Percentiles rank a stretch among this genome's conserved stretches.
Evolutionary conservation across 192 early-diverging fungal species (phyloP).

Genomic region (Allomyces macrogynus): DNA sequence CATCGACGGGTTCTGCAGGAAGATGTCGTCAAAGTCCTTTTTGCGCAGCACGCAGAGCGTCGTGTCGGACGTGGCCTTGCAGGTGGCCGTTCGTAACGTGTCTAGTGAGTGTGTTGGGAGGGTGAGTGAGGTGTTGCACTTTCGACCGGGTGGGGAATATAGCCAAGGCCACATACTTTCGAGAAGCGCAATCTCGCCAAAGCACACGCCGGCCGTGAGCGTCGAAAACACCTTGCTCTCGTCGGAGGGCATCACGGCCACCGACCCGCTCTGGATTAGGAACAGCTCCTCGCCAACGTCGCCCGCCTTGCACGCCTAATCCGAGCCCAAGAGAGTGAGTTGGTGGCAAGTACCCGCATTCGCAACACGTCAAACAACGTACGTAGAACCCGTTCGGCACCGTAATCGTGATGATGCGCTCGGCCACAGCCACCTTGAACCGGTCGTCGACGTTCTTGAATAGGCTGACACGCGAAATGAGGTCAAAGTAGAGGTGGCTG

Average conservation of each 20-base stretch:
- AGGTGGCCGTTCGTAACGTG: not conserved
- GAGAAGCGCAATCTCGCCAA: not conserved
- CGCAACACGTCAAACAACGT: not conserved
- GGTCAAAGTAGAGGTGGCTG: not conserved
- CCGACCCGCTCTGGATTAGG: not conserved
- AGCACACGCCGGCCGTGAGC: not conserved
- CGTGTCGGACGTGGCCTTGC: not conserved
- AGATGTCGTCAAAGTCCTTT: not conserved
- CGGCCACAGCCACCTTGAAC: slow-evolving; percentile 2
- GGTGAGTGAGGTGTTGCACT: not conserved
- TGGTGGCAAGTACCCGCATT: too few relatives aligned
- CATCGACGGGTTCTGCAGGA: not conserved
- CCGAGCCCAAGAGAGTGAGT: not conserved
- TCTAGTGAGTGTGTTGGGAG: too few relatives aligned
- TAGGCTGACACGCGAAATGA: slow-evolving; percentile 1
- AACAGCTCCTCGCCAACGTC: not conserved
- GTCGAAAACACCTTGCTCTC: not conserved
- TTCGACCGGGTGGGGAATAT: not conserved
- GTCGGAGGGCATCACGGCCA: not conserved
- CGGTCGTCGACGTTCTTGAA: slow-evolving; percentile 5
- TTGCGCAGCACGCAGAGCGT: not conserved
- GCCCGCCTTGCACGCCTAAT: not conserved
- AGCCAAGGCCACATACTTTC: not conserved
- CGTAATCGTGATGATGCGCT: not conserved
- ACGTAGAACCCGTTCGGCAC: not conserved